Base-by-base conservation (phyloP, 108 stramenopile genomes). In the Seminavis robusta region DNA sequence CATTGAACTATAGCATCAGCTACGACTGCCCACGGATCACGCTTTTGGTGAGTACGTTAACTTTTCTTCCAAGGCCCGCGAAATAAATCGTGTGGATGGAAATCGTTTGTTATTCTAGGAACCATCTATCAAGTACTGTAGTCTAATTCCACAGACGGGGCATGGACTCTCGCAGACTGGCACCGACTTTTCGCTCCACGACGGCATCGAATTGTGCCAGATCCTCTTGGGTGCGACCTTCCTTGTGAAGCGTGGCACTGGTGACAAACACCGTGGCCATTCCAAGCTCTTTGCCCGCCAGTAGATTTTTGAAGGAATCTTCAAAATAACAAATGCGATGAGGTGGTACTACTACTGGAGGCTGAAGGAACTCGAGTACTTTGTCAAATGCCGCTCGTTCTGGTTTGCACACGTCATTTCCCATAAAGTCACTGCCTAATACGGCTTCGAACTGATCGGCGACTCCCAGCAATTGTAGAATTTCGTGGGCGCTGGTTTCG, bases 261-360 rank as follows among this genome's bases (percentile, higher is more conserved):
- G 32, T 44, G 5, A 73, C 53, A 56, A 73, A 68, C 3, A 73
- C 72, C 3, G 72, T 67, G 8, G 39, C 28, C 49, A 73, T 58
- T 38, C 72, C 72, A 28, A 73, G 30, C 38, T 67, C 43, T 26
- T 73, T 67, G 0, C 72, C 72, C 5, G 50, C 61, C 9, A 19
- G 11, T 1, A 73, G 15, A 45, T 73, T 73, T 51, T 68, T 67
- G 50, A 63, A 68, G 11, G 66, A 68, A 58, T 73, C 72, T 63
- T 73, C 72, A 45, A 73, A 73, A 26, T 54, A 73, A 32, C 72
- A 73, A 9, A 73, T 47, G 16, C 61, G 32, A 11, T 46, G 38
- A 10, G 55, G 46, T 28, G 16, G 1, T 1, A 0, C 43, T 21
- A 21, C 6, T 31, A 9, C 0, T 31, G n/a, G 6, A 3, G 19